These are phyloP conservation scores for Penicillium cosmopolitanum DNA, from an alignment of 495 filamentous ascomycete species.

Conservation along the genomic window DNA sequence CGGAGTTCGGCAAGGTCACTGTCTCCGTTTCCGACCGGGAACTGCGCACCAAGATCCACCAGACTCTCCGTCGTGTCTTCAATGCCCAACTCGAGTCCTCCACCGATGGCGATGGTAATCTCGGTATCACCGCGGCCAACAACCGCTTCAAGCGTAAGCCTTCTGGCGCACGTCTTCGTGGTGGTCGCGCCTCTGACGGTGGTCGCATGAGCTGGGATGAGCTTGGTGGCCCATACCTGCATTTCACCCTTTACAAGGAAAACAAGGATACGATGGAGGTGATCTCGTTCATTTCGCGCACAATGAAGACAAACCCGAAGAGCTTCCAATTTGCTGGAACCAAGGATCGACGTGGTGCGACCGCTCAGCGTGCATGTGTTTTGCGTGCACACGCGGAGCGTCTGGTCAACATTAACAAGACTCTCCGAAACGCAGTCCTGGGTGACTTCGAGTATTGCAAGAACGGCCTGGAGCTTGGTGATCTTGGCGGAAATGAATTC, in stretches of 20 bases:
- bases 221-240: constrained; percentile 77
- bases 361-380: constrained; percentile 80
- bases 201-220: constrained; percentile 58
- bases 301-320: constrained; percentile 67
- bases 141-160: constrained; percentile 43
- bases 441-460: constrained; percentile 77
- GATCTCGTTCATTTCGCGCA: constrained; percentile 68
- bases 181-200: constrained; percentile 19
- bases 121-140: constrained; percentile 58
- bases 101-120: constrained; percentile 60
- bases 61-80: constrained; percentile 69
- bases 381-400: constrained; percentile 64
- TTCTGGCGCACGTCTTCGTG: constrained; percentile 32
- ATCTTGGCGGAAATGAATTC: constrained; percentile 88
- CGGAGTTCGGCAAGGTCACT: constrained; percentile 47
- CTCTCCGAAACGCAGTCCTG: constrained; percentile 64
- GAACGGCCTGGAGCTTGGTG: constrained; percentile 74
- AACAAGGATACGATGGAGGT: constrained; percentile 98
- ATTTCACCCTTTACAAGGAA: constrained; percentile 96
- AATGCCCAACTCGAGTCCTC: constrained; percentile 65
- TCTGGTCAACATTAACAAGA: constrained; percentile 63
- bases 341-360: constrained; percentile 89
- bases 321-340: constrained; percentile 87
- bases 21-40: constrained; percentile 58
- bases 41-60: constrained; percentile 66